These are phyloP conservation scores for Aquilaria sinensis DNA, from an alignment of 345 rosid genomes.

Conservation along the genomic window DNA sequence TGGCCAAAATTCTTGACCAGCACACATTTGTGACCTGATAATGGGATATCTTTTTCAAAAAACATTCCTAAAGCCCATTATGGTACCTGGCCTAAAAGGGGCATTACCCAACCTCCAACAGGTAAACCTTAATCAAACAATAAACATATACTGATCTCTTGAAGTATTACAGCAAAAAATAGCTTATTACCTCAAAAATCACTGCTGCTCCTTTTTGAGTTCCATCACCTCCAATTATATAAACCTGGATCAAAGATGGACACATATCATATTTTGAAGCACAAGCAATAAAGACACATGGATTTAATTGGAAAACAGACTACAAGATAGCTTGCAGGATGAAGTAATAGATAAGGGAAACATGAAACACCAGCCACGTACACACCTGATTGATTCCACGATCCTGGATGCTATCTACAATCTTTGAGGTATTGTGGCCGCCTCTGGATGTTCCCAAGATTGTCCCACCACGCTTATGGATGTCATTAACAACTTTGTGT, in stretches of 20 bases:
- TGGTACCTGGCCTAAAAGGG: too few species aligned
- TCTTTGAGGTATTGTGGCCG: slow-evolving; percentile 67
- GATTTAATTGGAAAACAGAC: slow-evolving; percentile 1
- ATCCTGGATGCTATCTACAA: slow-evolving; percentile 90
- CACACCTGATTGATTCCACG: slow-evolving; percentile 85
- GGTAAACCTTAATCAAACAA: too few species aligned
- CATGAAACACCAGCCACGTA: slow-evolving; percentile 1
- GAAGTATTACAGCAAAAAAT: slow-evolving; percentile 1
- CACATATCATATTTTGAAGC: not conserved
- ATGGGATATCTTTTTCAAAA: too few species aligned
- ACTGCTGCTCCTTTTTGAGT: slow-evolving; percentile 68
- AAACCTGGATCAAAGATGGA: slow-evolving; percentile 41
- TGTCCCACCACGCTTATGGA: slow-evolving; percentile 94
- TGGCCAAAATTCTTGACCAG: not conserved
- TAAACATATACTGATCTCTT: too few species aligned
- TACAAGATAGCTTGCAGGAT: not conserved
- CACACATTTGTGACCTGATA: not conserved
- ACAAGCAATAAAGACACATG: not conserved
- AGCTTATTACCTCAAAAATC: slow-evolving; percentile 48
- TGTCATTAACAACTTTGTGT: slow-evolving; percentile 68
- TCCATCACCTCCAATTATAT: slow-evolving; percentile 87
- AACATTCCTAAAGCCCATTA: too few species aligned
- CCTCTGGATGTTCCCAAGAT: slow-evolving; percentile 84
- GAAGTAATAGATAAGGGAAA: not conserved
- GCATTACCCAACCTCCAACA: too few species aligned